These are phyloP conservation scores for Drosera spatulata DNA, from an alignment of 179 eudicot genomes.

Conservation along the genomic window DNA sequence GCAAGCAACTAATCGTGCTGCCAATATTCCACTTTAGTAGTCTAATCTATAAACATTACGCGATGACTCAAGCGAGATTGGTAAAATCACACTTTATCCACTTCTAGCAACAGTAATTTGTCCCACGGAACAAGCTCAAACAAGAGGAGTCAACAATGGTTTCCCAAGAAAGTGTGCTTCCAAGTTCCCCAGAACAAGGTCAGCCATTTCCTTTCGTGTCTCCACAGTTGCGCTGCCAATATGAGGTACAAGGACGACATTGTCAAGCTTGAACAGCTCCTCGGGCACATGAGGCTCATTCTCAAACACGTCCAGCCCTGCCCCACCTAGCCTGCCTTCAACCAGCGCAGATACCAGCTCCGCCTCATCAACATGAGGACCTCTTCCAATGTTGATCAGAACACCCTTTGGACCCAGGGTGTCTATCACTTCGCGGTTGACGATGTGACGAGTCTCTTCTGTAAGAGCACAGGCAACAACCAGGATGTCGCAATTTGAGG, in stretches of 20 bases:
- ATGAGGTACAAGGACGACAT: slow-evolving; percentile 17
- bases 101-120: too few relatives aligned
- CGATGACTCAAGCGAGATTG: too few relatives aligned
- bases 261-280: slow-evolving; percentile 10
- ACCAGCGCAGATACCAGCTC: slow-evolving; percentile 16
- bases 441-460: slow-evolving; percentile 7
- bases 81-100: too few relatives aligned
- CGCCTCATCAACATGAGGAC: slow-evolving; percentile 13
- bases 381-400: slow-evolving; percentile 14
- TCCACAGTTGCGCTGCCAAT: slow-evolving; percentile 9
- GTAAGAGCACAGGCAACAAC: slow-evolving; percentile 11
- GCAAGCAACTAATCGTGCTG: too few relatives aligned
- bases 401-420: slow-evolving; percentile 15
- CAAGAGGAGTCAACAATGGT: slow-evolving; percentile 6
- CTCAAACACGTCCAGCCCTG: slow-evolving; percentile 19
- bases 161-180: slow-evolving; percentile 10
- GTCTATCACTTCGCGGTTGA: slow-evolving; percentile 14
- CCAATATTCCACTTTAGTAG: too few relatives aligned
- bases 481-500: slow-evolving; percentile 11
- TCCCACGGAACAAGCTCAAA: neutral
- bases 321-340: slow-evolving; percentile 12
- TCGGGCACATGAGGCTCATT: slow-evolving; percentile 17
- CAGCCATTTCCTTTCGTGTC: slow-evolving; percentile 13
- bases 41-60: too few relatives aligned
- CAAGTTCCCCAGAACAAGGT: slow-evolving; percentile 11